Conservation (phyloP, 1,284 basidiomycete genomes). For the Leccinum cinnamomeum region DNA sequence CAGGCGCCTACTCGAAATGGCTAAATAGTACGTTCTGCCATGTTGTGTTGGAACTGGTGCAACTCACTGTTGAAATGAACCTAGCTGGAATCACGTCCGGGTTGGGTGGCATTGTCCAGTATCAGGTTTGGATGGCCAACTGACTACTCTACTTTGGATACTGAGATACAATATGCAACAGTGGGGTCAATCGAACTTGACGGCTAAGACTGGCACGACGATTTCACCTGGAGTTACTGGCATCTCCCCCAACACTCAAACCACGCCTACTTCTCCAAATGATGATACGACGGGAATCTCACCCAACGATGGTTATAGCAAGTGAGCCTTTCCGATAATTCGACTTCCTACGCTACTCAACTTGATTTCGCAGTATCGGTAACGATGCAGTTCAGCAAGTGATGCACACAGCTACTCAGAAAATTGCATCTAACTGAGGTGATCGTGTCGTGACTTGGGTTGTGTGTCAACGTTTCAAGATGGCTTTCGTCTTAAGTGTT, state of each 20-base stretch:
- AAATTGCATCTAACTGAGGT: constrained; percentile 27
- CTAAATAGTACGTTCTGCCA: constrained; percentile 39
- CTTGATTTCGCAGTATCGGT: constrained; percentile 19
- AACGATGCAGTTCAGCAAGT: constrained; percentile 27
- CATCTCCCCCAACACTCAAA: constrained; percentile 32
- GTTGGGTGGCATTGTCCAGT: constrained; percentile 53
- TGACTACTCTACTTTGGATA: not conserved
- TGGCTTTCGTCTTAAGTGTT: not conserved
- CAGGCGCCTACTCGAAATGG: constrained; percentile 55
- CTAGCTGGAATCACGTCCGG: constrained; percentile 45
- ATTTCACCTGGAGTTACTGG: constrained; percentile 36
- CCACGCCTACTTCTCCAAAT: constrained; percentile 36
- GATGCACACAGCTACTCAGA: constrained; percentile 26
- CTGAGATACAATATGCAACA: constrained; percentile 26
- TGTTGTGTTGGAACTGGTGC: not conserved
- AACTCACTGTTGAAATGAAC: constrained; percentile 6
- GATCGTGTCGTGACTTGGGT: not conserved
- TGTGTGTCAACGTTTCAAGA: not conserved
- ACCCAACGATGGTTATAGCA: constrained; percentile 64
- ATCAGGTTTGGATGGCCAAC: constrained; percentile 46
- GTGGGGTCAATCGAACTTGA: constrained; percentile 56
- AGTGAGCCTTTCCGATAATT: constrained; percentile 23
- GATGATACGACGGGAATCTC: constrained; percentile 44
- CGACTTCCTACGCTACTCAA: constrained; percentile 5
- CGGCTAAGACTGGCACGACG: constrained; percentile 42